Evolutionary conservation across 768 basidiomycete species (phyloP).

Genomic region (Chalciporus sphaerocephalus): DNA sequence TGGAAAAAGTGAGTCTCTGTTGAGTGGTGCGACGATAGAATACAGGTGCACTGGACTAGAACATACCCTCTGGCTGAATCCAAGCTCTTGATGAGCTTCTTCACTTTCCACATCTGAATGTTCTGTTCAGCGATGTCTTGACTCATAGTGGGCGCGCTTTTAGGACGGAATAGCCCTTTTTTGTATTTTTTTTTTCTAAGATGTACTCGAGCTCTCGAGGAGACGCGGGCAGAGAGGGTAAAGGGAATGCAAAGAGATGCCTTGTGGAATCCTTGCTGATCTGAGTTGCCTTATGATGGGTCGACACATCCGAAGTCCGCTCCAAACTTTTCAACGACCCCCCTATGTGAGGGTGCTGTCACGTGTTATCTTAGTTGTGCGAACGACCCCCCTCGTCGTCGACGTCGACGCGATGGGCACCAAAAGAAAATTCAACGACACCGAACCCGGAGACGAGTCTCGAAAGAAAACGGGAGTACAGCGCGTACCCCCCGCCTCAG

Average conservation of each 20-base stretch:
- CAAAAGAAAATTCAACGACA: constrained; percentile 2
- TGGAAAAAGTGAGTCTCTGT: constrained; percentile 30
- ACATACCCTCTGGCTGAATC: constrained; percentile 63
- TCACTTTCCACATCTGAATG: constrained; percentile 97
- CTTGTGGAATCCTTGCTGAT: constrained; percentile 2
- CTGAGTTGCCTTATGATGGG: neutral
- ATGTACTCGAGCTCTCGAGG: constrained; percentile 7
- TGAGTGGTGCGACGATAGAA: constrained; percentile 14
- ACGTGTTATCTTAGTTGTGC: too few species aligned
- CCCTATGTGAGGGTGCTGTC: constrained; percentile 21
- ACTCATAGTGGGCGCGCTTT: constrained; percentile 57
- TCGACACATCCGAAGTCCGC: constrained; percentile 17
- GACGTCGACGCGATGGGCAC: constrained; percentile 2
- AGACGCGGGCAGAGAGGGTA: constrained; percentile 18
- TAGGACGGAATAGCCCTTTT: constrained; percentile 11
- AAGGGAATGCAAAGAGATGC: neutral
- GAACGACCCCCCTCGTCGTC: neutral
- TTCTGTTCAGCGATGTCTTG: constrained; percentile 89
- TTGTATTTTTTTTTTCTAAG: neutral
- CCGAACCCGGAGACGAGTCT: neutral
- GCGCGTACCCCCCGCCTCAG: neutral
- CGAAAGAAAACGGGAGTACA: constrained; percentile 2
- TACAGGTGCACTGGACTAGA: neutral
- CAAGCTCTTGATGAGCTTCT: constrained; percentile 98
- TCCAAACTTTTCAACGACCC: constrained; percentile 2